Base-by-base conservation (phyloP, 768 basidiomycete species). In the Suillus subaureus region DNA sequence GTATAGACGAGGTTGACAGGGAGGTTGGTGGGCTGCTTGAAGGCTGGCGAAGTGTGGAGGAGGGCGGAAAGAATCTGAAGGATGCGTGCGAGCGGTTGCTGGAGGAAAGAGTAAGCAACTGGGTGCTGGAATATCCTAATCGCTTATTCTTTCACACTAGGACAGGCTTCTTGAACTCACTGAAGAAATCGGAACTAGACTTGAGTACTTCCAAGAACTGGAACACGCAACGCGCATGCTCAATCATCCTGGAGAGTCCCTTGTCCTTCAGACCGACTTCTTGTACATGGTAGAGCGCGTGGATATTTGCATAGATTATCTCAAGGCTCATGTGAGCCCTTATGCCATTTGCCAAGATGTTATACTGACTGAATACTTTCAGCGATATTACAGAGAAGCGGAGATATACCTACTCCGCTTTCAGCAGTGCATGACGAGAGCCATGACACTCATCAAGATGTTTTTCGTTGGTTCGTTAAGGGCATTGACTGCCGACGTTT, bases 381-480 rank as follows among this genome's bases (percentile, higher is more conserved):
- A 99, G 96, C 87, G 94, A 68, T 89, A 96, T 75, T 99, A 90
- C 79, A 86, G 86, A 69, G 97, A 99, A 80, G 89, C 95, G 9
- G 95, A 98, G 71, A 82, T 99, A 23, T 98, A 97, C 75, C 81
- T 97, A n/a, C 84, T 99, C 37, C 89, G 97, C 28, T 99, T 96
- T 78, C 97, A 97, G 72, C 97, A 99, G 77, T 99, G 97, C 75
- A 91, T 99, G 87, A 97, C 95, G 0, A 88, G 97, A 33, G 92
- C 94, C 12, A 98, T 99, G 97, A 99, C 96, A 0, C 84, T 99
- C 52, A 94, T 99, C 80, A 97, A 93, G 78, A 96, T 99, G 89
- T 96, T 92, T 78, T 98, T 97, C 72, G 89, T 97, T 7, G 91
- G 90, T 6, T 91, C 92, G 9, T 81, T 99, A 7, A 84, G 91